Evolutionary conservation across 805 yeast species (phyloP), one percentile per base, ranked within the genome.

Genomic region (Vanderwaltozyma polyspora): DNA sequence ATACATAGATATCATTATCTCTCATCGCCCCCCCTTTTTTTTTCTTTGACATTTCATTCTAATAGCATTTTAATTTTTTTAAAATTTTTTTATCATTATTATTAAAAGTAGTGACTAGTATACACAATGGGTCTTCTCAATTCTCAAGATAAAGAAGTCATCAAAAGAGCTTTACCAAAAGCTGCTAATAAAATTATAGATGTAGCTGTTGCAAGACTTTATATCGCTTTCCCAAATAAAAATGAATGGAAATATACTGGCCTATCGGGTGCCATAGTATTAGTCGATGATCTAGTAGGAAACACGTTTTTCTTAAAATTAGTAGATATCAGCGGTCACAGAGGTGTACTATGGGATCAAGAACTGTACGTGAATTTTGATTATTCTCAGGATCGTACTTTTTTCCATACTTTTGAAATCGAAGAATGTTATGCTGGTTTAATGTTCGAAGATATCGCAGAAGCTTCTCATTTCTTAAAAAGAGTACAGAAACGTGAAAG

Each of bases 261-360:
- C 0, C 62, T 91, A 12, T 66, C 77, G 4, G 98, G 98, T 4
- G 96, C 96, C 1, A 59, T 87, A 13, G 79, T 76, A 1, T 60
- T 91, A 6, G 95, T 82, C 14, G 95, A 91, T 55, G 98, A 91
- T 57, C 59, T 83, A 10, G 95, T 91, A 2, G 97, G 97, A 3
- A 89, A 89, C 57, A 85, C 95, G 0, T 86, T 83, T 51, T 91
- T 86, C 56, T 66, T 91, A 30, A 91, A 91, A 55, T 55, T 91
- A 34, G 93, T 91, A 6, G 98, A 91, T 51, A 75, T 89, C 22
- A 51, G 66, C 25, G 94, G 93, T 6, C 71, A 75, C 41, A 65
- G 80, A 28, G 97, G 97, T 24, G 94, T 91, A 0, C 44, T 91
- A 0, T 91, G 98, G 98, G 98, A 91, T 57, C 98, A 91, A 58